Base-by-base conservation (phyloP, 2,329 filamentous ascomycete species). In the Venturia aucupariae region DNA sequence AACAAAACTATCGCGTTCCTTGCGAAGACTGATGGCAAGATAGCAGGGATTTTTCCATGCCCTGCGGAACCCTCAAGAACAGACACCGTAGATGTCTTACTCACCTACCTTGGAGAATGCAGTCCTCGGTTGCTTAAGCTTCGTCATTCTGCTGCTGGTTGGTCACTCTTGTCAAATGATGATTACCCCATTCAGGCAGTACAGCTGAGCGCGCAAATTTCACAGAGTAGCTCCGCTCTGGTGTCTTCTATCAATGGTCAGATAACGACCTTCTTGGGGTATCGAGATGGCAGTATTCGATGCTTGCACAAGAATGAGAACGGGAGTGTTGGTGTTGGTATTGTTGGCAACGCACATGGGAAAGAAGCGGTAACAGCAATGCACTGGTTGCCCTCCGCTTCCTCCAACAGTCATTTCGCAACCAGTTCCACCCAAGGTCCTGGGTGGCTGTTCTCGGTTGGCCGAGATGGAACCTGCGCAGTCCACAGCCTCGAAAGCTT, bases 381-480 rank as follows among this genome's bases (percentile, higher is more conserved):
- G 13, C 60, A 64, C 22, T 77, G 73, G 71, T 4, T 68, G 3
- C 59, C 68, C 8, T 68, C 64, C 17, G n/a, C 39, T 69, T 85
- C 0, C 76, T 77, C 68, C 69, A 64, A 61, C 69, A 39, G 66
- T 64, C 66, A 32, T 1, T n/a, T 38, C 66, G 15, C 46, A 15
- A 4, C 15, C 39, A 41, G 4, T 41, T 15, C 2, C 17, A 41
- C 10, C 10, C 46, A 59, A 63, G 66, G 59, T 65, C 63, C 68
- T 63, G 70, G 75, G 24, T 80, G 84, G 65, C 80, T 96, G 51
- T 75, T 93, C 17, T 87, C 88, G 0, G 90, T 89, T 3, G 88
- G 88, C 46, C 84, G 92, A 63, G 89, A 96, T 72, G 90, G 91
- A 2, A 85, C 81, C 61, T 92, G 88, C 27, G 84, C 88, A 46